Conservation (phyloP, 2,329 filamentous ascomycete species). For the Davidsoniella australis region DNA sequence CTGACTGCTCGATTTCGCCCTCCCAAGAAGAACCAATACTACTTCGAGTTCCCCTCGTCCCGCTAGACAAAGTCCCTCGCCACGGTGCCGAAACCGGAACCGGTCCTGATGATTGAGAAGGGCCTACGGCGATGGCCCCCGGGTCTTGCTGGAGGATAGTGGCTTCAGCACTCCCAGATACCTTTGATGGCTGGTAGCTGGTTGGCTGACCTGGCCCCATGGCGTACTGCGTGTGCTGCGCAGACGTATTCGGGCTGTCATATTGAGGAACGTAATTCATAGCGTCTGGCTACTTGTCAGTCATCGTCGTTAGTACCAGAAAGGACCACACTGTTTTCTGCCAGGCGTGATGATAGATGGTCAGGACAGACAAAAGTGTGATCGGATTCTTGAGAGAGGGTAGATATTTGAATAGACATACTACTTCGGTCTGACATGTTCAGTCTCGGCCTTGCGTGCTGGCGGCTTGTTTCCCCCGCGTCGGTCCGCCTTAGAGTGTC, state of each 20-base stretch:
- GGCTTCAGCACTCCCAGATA: background rate
- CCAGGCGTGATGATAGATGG: background rate
- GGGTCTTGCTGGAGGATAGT: background rate
- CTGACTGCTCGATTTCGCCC: conserved; percentile 1
- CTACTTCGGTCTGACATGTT: conserved; percentile 8
- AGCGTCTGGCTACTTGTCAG: background rate
- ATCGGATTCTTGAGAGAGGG: background rate
- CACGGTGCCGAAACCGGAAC: background rate
- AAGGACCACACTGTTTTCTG: too few species aligned
- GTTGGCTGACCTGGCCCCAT: background rate
- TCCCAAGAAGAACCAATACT: conserved; percentile 7
- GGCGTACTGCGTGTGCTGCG: too few species aligned
- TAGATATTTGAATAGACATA: too few species aligned
- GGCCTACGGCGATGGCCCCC: background rate
- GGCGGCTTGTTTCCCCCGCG: conserved; percentile 1
- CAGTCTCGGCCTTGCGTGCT: background rate
- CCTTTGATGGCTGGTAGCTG: conserved; percentile 1
- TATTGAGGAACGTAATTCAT: conserved; percentile 7
- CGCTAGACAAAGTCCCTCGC: background rate
- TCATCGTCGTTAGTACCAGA: background rate
- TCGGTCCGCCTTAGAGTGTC: background rate
- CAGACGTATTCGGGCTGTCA: background rate
- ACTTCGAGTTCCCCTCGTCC: background rate
- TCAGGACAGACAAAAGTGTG: too few species aligned
- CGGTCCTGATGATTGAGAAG: too few species aligned